These are phyloP conservation scores for Penicillium capsulatum DNA, from an alignment of 2,329 filamentous ascomycete genomes.

Conservation along the genomic window DNA sequence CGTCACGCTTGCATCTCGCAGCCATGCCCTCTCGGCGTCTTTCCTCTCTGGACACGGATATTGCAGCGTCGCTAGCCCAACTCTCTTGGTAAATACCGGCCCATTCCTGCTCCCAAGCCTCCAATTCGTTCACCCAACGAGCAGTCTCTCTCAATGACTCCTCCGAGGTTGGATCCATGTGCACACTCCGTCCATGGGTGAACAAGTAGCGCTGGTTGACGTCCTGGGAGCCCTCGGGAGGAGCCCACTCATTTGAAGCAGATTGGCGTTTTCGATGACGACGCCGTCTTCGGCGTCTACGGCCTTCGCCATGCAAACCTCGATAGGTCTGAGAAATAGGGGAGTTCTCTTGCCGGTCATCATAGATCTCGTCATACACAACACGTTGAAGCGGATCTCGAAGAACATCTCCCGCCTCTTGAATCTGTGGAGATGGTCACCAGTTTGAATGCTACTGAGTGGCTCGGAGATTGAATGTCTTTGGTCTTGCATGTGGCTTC, in stretches of 20 bases:
- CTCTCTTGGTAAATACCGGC: conserved; percentile 4
- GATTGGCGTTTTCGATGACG: neutral
- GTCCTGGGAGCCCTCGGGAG: neutral
- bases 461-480: too few relatives aligned
- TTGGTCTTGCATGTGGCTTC: too few relatives aligned
- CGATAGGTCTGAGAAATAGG: too few relatives aligned
- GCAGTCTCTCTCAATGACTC: conserved; percentile 21
- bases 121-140: conserved; percentile 4
- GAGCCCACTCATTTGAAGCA: neutral
- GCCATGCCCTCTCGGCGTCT: neutral
- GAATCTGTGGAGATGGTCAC: conserved; percentile 22
- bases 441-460: neutral
- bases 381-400: conserved; percentile 26
- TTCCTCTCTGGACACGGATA: too few relatives aligned
- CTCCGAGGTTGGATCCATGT: conserved; percentile 26
- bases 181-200: conserved; percentile 28
- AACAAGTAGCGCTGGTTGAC: conserved; percentile 23
- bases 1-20: neutral
- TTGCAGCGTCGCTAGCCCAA: too few relatives aligned
- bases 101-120: conserved; percentile 10
- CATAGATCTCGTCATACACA: too few relatives aligned
- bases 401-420: conserved; percentile 33
- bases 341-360: too few relatives aligned
- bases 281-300: neutral
- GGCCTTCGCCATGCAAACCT: too few relatives aligned